A percentile compares a stretch with the other conserved stretches of the same genome.
phyloP scores from a whole-genome alignment of 257 asterid species.

The Hygrophila difformis region DNA sequence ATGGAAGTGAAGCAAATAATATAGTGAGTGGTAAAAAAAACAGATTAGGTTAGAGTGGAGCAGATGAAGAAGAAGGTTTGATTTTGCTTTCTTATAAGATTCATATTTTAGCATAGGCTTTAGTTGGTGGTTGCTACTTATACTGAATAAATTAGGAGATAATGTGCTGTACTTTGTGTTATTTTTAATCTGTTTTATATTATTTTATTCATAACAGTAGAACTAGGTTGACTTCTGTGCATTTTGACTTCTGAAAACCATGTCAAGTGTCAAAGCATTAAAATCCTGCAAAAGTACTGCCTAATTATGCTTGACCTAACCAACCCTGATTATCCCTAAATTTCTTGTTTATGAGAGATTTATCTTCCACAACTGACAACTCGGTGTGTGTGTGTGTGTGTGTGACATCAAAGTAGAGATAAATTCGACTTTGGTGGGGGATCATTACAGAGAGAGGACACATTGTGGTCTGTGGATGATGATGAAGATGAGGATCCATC shows the following conservation, averaged over 20 bases:
- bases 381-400: not conserved
- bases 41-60: conserved; percentile 65
- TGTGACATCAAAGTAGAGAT: too few species aligned
- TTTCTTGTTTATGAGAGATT: too few species aligned
- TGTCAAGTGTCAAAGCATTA: conserved; percentile 20
- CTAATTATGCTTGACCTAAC: not conserved
- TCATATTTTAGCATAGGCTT: conserved; percentile 19
- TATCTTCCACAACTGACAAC: too few species aligned
- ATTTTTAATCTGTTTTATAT: not conserved
- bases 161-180: conserved; percentile 1
- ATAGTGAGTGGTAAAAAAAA: conserved; percentile 11
- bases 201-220: not conserved
- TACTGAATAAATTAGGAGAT: conserved; percentile 23
- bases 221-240: conserved; percentile 35
- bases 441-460: too few species aligned
- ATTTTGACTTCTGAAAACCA: not conserved
- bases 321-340: not conserved
- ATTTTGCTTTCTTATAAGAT: conserved; percentile 19
- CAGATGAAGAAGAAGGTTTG: conserved; percentile 47
- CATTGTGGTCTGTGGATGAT: too few species aligned
- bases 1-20: conserved; percentile 5
- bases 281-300: too few species aligned
- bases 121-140: conserved; percentile 39
- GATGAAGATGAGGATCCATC: conserved; percentile 3
- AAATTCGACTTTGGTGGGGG: too few species aligned